phyloP scores from a whole-genome alignment of 768 basidiomycete genomes.

The Naganishia vishniacii region DNA sequence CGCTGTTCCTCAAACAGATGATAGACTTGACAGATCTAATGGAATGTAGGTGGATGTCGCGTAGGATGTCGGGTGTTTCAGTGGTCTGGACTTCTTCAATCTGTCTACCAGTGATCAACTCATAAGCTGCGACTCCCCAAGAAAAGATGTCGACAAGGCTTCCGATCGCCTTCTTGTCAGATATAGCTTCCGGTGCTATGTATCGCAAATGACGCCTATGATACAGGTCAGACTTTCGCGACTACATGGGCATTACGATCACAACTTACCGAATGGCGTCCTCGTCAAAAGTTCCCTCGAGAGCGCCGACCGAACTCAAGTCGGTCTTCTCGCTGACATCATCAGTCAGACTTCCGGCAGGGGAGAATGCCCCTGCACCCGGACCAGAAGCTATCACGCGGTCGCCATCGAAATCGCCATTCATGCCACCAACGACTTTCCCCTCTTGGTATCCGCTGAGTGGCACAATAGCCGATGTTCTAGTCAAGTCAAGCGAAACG shows the following conservation, averaged over 20 bases:
- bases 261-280: slow-evolving; percentile 3
- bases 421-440: not conserved
- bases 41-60: slow-evolving; percentile 36
- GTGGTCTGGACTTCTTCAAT: slow-evolving; percentile 29
- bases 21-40: slow-evolving; percentile 20
- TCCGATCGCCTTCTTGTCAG: slow-evolving; percentile 19
- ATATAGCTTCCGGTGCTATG: slow-evolving; percentile 35
- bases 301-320: not conserved
- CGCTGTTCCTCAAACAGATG: slow-evolving; percentile 17
- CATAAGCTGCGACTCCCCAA: slow-evolving; percentile 39
- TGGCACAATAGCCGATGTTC: slow-evolving; percentile 11
- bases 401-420: slow-evolving; percentile 10
- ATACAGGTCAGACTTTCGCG: not conserved
- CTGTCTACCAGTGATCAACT: slow-evolving; percentile 33
- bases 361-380: not conserved
- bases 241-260: too few species aligned
- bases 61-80: slow-evolving; percentile 32
- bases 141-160: slow-evolving; percentile 34
- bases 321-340: not conserved
- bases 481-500: slow-evolving; percentile 1
- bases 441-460: slow-evolving; percentile 15
- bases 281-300: slow-evolving; percentile 20
- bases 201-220: slow-evolving; percentile 29
- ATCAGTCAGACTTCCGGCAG: not conserved
- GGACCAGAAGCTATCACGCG: slow-evolving; percentile 9